A percentile compares a stretch with the other conserved stretches of the same genome.
Conservation (phyloP, 225 moss, liverwort and hornwort species). For the Antitrichia curtipendula region DNA sequence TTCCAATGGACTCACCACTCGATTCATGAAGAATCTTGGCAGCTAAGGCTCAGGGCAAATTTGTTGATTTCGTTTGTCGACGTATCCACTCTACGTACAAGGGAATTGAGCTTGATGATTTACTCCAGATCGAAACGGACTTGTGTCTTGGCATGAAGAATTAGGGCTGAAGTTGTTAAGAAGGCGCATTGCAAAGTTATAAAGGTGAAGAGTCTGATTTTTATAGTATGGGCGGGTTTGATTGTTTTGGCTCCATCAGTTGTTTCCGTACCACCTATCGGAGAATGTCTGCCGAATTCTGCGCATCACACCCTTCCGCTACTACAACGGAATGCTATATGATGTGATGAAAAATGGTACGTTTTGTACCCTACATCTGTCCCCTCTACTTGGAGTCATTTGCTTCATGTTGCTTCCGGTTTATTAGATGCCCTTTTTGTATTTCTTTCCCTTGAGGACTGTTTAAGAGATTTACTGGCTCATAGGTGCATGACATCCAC, state of each 20-base stretch:
- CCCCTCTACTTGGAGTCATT: not conserved
- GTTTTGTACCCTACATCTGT: not conserved
- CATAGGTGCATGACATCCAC: not conserved
- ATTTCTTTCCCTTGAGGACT: not conserved
- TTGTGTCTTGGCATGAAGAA: not conserved
- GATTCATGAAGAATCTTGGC: not conserved
- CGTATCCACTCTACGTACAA: not conserved
- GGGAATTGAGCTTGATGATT: not conserved
- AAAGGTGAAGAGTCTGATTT: not conserved
- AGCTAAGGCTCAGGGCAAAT: not conserved
- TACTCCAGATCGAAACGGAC: not conserved
- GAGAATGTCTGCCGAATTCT: slow-evolving; percentile 65
- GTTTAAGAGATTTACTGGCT: not conserved
- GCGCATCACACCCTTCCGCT: slow-evolving; percentile 53
- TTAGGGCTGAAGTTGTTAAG: not conserved
- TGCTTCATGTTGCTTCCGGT: not conserved
- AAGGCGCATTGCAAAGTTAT: not conserved
- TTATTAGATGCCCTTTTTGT: not conserved
- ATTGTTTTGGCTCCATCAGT: slow-evolving; percentile 16
- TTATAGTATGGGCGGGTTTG: not conserved
- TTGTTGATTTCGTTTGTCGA: not conserved
- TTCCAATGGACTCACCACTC: not conserved
- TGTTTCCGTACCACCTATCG: slow-evolving; percentile 75
- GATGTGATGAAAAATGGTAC: slow-evolving; percentile 79
- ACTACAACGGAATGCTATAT: slow-evolving; percentile 71